Percentiles rank a stretch among this genome's conserved stretches.
Conservation (phyloP, 108 stramenopile species). For the Thalassiosira profunda region DNA sequence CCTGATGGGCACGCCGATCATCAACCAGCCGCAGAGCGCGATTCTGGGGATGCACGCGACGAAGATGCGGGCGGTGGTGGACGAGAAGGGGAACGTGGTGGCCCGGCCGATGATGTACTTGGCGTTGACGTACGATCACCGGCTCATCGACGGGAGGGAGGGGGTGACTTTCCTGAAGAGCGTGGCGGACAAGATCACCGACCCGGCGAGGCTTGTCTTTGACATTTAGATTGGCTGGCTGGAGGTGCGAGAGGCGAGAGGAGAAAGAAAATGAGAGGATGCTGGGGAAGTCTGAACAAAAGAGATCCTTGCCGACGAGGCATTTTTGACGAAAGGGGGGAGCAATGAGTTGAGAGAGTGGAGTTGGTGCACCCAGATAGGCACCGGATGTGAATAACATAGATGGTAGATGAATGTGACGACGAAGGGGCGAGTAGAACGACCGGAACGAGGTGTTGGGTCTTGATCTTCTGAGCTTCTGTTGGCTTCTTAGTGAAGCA, state of each 20-base stretch:
- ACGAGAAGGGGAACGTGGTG: slow-evolving; percentile 95
- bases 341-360: no score
- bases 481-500: no score
- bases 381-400: no score
- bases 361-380: no score
- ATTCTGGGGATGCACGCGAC: slow-evolving; percentile 99
- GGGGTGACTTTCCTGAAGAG: slow-evolving; percentile 99
- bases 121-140: slow-evolving; percentile 99
- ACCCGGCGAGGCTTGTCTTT: slow-evolving; percentile 94
- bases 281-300: background rate
- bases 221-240: slow-evolving; percentile 89
- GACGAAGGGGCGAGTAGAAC: no score
- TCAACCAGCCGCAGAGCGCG: slow-evolving; percentile 99
- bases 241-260: no score
- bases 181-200: slow-evolving; percentile 97
- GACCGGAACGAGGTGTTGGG: no score
- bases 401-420: no score
- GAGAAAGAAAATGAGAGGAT: background rate
- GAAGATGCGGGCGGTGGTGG: slow-evolving; percentile 98
- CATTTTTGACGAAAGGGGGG: no score
- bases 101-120: slow-evolving; percentile 99
- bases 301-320: no score
- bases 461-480: no score
- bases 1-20: slow-evolving; percentile 99
- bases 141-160: slow-evolving; percentile 99